Evolutionary conservation across 2,329 filamentous ascomycete genomes (phyloP), one percentile per base, ranked within the genome.

Genomic region (Phialophora tarda): DNA sequence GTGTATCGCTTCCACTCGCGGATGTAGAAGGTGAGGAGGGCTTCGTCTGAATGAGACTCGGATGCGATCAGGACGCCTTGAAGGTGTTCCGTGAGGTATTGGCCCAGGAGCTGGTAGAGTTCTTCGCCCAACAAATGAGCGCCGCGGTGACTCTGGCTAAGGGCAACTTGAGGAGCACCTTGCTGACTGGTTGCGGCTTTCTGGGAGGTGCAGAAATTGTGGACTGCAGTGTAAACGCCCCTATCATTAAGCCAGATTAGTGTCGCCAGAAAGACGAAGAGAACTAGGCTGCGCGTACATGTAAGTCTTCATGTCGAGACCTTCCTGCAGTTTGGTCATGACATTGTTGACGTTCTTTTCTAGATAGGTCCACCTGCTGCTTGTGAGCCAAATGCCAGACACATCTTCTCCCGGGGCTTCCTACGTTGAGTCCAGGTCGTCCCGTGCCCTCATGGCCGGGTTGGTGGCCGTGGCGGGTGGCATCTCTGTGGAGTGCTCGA

Each of bases 181-280:
- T n/a, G 57, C 24, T 26, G 59, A 28, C 47, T 63, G 48, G 87
- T 86, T 53, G 93, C 88, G 0, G 92, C 92, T 78, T 98, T 98
- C 79, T 98, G 95, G 26, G 95, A 97, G 64, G 95, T 99, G 79
- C 95, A 99, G 80, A 99, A 99, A 82, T 99, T 97, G 82, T 99
- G 95, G 58, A 99, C 95, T 68, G 93, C 93, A 61, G 85, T 93
- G 77, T 63, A 63, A 61, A 70, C 71, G 24, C 67, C 63, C 69
- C 64, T 66, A 50, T n/a, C 10, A 48, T 38, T 30, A 41, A 47
- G 55, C 6, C 8, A 21, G 38, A 8, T 54, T 55, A 44, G 24
- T 55, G 17, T 32, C 57, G 58, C 69, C 38, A 70, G 60, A 23
- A 81, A 98, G 98, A 64, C 53, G 66, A 66, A 54, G 8, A 38